Conservation (phyloP, 768 basidiomycete genomes). For the Amanita pallidorosea region DNA sequence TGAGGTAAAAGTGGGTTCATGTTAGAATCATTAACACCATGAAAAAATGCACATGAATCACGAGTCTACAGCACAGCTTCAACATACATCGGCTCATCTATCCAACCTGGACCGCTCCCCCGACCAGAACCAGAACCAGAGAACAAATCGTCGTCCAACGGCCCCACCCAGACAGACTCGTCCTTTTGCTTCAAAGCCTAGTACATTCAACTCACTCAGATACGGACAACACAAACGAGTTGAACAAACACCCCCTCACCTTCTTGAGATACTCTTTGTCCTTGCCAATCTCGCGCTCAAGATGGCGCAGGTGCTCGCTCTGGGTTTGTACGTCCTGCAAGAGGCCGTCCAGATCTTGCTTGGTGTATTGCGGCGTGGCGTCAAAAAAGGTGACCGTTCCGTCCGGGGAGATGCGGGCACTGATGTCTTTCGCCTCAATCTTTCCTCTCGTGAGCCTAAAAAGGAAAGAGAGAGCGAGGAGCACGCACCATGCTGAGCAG, state of each 20-base stretch:
- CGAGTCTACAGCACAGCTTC: not conserved
- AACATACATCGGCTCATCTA: constrained; percentile 3
- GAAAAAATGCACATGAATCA: not conserved
- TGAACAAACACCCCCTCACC: constrained; percentile 22
- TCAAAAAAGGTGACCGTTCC: constrained; percentile 71
- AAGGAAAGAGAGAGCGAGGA: not conserved
- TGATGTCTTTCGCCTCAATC: constrained; percentile 66
- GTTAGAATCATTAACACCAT: too few species aligned
- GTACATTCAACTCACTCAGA: not conserved
- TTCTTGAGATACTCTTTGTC: constrained; percentile 69
- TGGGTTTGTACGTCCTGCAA: constrained; percentile 48
- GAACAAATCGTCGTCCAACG: constrained; percentile 14
- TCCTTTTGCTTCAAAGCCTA: constrained; percentile 15
- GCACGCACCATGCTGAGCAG: constrained; percentile 63
- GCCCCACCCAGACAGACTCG: constrained; percentile 10
- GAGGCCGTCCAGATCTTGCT: constrained; percentile 49
- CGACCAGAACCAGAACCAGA: not conserved
- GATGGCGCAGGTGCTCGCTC: constrained; percentile 28
- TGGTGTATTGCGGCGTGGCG: constrained; percentile 45
- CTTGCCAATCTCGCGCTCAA: constrained; percentile 48
- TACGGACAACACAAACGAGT: constrained; percentile 1
- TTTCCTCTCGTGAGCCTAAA: constrained; percentile 14
- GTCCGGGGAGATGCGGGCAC: constrained; percentile 53
- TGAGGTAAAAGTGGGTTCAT: too few species aligned
- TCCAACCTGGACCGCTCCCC: not conserved